Percentiles rank a stretch among this genome's conserved stretches.
These are phyloP conservation scores for Aspergillus novofumigatus DNA, from an alignment of 2,329 filamentous ascomycete species.

Conservation along the genomic window DNA sequence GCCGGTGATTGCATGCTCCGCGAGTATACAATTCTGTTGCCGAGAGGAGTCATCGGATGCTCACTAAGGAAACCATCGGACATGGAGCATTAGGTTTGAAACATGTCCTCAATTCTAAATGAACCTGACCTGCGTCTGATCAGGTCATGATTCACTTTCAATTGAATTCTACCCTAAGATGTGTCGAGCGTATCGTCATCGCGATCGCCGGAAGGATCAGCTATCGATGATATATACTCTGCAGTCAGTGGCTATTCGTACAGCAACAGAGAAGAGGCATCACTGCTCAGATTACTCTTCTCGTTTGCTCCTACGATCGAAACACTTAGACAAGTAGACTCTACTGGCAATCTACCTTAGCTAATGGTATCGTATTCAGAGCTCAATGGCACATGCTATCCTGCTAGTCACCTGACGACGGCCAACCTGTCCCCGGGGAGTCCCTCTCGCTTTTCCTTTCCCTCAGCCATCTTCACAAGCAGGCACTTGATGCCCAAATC, in stretches of 20 bases:
- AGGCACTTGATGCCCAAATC: not conserved
- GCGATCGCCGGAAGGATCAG: not conserved
- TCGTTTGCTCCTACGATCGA: too few relatives aligned
- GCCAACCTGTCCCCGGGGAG: too few relatives aligned
- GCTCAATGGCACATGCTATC: not conserved
- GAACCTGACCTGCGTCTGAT: not conserved
- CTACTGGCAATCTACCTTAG: not conserved
- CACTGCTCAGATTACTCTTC: too few relatives aligned
- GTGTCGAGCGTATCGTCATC: not conserved
- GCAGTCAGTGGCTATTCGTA: too few relatives aligned
- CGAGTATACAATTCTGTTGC: too few relatives aligned
- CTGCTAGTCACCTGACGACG: not conserved
- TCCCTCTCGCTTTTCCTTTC: not conserved
- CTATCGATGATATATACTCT: not conserved
- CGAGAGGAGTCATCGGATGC: too few relatives aligned
- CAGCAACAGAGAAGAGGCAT: too few relatives aligned
- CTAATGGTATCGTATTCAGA: not conserved
- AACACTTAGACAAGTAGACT: not conserved
- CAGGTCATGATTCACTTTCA: too few relatives aligned
- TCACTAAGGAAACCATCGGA: not conserved
- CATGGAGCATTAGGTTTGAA: not conserved
- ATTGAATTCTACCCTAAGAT: not conserved
- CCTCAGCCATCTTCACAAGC: not conserved
- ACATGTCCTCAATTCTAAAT: not conserved
- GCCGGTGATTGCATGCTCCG: not conserved